A percentile compares a stretch with the other conserved stretches of the same genome.
These are phyloP conservation scores for Penicillium crustosum DNA, from an alignment of 2,329 filamentous ascomycete species.

Conservation along the genomic window DNA sequence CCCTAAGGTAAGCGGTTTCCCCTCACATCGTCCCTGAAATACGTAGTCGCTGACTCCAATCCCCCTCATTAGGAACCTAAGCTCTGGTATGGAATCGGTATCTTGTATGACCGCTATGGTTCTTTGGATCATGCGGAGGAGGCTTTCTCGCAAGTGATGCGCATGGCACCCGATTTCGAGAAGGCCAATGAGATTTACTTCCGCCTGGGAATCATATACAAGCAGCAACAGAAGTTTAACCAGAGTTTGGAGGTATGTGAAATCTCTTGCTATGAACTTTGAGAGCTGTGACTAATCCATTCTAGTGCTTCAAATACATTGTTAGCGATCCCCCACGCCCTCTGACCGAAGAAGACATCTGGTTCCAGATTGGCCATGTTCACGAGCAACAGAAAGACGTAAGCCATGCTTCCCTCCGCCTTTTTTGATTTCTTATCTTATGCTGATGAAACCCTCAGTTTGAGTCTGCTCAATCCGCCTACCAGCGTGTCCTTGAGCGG, in stretches of 20 bases:
- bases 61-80: constrained; percentile 71
- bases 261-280: neutral
- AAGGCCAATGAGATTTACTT: constrained; percentile 99
- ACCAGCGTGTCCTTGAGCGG: constrained; percentile 87
- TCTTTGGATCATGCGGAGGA: constrained; percentile 97
- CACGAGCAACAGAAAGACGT: constrained; percentile 99
- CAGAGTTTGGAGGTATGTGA: constrained; percentile 81
- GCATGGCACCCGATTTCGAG: constrained; percentile 95
- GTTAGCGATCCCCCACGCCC: constrained; percentile 89
- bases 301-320: constrained; percentile 96
- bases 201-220: constrained; percentile 98
- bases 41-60: constrained; percentile 11
- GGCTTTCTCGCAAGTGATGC: constrained; percentile 97
- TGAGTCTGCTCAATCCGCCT: constrained; percentile 87
- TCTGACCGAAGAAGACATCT: constrained; percentile 95
- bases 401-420: constrained; percentile 43
- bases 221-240: constrained; percentile 91
- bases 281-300: constrained; percentile 13
- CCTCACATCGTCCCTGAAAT: too few relatives aligned
- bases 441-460: constrained; percentile 62
- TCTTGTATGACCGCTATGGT: constrained; percentile 93
- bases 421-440: neutral
- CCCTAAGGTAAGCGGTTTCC: constrained; percentile 68
- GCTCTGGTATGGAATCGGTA: constrained; percentile 98
- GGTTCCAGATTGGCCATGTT: constrained; percentile 99